A percentile compares a stretch with the other conserved stretches of the same genome.
Evolutionary conservation across 352 stramenopile genomes (phyloP).

Genomic region (Pythium apleroticum): DNA sequence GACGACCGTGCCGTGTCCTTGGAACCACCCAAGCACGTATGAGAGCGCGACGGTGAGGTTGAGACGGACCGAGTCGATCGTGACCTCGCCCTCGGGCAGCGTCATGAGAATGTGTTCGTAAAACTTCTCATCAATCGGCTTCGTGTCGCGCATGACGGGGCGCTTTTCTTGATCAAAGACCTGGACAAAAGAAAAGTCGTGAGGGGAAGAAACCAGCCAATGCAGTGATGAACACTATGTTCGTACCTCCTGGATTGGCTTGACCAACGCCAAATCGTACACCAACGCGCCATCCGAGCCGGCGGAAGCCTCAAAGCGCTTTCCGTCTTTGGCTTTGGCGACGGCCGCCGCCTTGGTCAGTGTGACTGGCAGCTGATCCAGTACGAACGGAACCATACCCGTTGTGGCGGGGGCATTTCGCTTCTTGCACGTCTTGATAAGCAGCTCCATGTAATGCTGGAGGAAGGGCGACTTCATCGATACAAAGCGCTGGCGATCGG

Average conservation of each 20-base stretch:
- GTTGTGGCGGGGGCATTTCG: slow-evolving; percentile 93
- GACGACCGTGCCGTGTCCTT: slow-evolving; percentile 87
- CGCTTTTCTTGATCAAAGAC: slow-evolving; percentile 1
- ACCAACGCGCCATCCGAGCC: slow-evolving; percentile 95
- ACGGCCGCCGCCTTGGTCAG: slow-evolving; percentile 69
- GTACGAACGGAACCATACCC: slow-evolving; percentile 95
- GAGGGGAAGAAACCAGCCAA: too few relatives aligned
- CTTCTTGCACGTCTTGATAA: slow-evolving; percentile 94
- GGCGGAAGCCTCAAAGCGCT: slow-evolving; percentile 80
- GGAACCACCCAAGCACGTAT: slow-evolving; percentile 92
- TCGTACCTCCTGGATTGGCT: slow-evolving; percentile 44
- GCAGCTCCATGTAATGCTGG: slow-evolving; percentile 89
- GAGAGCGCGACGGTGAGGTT: slow-evolving; percentile 89
- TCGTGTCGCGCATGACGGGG: background rate
- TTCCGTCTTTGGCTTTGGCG: slow-evolving; percentile 78
- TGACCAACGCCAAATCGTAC: slow-evolving; percentile 90
- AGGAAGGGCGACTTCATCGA: slow-evolving; percentile 72
- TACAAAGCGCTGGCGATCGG: slow-evolving; percentile 86
- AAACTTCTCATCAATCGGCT: slow-evolving; percentile 30
- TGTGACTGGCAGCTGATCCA: slow-evolving; percentile 81
- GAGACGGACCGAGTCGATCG: slow-evolving; percentile 69
- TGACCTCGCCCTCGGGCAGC: slow-evolving; percentile 66
- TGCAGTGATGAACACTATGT: too few relatives aligned
- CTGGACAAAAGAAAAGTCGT: background rate
- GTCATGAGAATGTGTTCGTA: slow-evolving; percentile 52